Evolutionary conservation across 768 basidiomycete species (phyloP).

Genomic region (Cystofilobasidium capitatum): DNA sequence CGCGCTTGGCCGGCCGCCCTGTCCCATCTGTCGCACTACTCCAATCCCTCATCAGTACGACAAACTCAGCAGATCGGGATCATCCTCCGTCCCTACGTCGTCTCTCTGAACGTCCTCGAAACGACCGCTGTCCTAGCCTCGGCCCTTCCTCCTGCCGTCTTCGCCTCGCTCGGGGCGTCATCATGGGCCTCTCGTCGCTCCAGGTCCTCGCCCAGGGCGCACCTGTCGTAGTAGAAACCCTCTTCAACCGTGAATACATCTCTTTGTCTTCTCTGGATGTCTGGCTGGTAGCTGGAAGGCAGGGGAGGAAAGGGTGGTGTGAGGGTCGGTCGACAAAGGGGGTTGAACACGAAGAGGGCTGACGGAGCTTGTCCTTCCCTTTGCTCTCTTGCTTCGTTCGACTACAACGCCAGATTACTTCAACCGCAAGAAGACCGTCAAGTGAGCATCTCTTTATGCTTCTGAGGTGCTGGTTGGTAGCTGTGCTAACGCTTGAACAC

Average conservation of each 20-base stretch:
- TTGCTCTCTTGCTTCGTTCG: background rate
- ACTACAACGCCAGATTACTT: constrained; percentile 13
- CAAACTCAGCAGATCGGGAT: too few relatives aligned
- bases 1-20: too few relatives aligned
- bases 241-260: constrained; percentile 17
- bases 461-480: background rate
- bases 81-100: too few relatives aligned
- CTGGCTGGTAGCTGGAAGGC: too few relatives aligned
- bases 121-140: background rate
- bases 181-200: constrained; percentile 19
- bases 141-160: background rate
- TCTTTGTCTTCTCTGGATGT: too few relatives aligned
- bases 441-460: background rate
- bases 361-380: background rate
- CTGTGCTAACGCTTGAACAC: background rate
- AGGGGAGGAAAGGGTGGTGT: too few relatives aligned
- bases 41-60: too few relatives aligned
- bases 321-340: background rate
- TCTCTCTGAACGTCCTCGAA: too few relatives aligned
- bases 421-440: constrained; percentile 19
- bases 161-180: too few relatives aligned
- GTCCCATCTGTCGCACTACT: too few relatives aligned
- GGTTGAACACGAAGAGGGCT: too few relatives aligned
- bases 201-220: constrained; percentile 20
- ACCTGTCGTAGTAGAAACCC: constrained; percentile 16